Evolutionary conservation across 352 stramenopile species (phyloP).

Genomic region (Phytophthora aleatoria): DNA sequence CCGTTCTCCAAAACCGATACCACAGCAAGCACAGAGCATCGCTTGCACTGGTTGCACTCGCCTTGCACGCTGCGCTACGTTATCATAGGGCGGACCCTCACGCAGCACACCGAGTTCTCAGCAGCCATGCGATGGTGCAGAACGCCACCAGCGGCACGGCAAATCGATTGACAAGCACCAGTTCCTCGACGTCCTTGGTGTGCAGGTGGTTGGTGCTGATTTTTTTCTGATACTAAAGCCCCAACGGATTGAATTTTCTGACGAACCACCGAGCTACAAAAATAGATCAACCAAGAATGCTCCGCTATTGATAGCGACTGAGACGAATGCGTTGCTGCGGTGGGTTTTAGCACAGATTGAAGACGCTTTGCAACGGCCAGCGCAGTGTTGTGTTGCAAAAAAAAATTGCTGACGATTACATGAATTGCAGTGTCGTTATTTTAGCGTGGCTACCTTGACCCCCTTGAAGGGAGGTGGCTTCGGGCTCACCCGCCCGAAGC

Average conservation of each 20-base stretch:
- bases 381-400: constrained; percentile 14
- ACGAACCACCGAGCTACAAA: constrained; percentile 4
- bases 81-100: constrained; percentile 9
- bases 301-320: constrained; percentile 15
- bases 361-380: constrained; percentile 19
- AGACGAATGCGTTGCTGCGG: background rate
- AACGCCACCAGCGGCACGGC: constrained; percentile 14
- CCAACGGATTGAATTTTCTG: constrained; percentile 21
- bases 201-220: constrained; percentile 11
- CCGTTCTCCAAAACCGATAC: constrained; percentile 11
- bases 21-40: constrained; percentile 2
- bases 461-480: constrained; percentile 14
- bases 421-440: constrained; percentile 8
- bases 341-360: constrained; percentile 5
- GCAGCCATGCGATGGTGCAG: constrained; percentile 23
- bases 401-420: constrained; percentile 10
- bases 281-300: constrained; percentile 22
- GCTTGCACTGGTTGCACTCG: constrained; percentile 7
- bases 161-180: background rate
- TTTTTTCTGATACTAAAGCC: constrained; percentile 16
- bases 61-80: constrained; percentile 3
- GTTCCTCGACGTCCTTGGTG: constrained; percentile 3
- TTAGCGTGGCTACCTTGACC: constrained; percentile 8
- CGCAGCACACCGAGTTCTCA: constrained; percentile 13
- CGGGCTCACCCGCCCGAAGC: background rate